Evolutionary conservation across 805 yeast species (phyloP), one percentile per base, ranked within the genome.

Genomic region (Clavispora fructus): DNA sequence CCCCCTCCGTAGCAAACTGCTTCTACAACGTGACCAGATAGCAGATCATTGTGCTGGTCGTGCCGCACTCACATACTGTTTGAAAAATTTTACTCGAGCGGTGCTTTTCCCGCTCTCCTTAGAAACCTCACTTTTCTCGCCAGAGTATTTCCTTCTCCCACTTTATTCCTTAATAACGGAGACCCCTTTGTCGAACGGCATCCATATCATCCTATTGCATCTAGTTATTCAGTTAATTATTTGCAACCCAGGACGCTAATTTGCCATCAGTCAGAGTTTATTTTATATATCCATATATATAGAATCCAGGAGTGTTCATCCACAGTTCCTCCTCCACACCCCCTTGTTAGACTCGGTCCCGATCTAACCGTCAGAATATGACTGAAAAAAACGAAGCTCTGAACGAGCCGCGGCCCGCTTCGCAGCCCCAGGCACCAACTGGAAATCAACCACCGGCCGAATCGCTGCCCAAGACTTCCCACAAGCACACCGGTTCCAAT

Each of bases 141-240:
- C 25, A 33, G 25, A 33, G 37, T 33, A 33, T 33, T 33, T 17
- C 35, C 14, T 14, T 33, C 33, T 26, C 32, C 42, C 35, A 26
- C 35, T 23, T 16, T 41, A 30, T 35, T 30, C 39, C 29, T 25
- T 4, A 41, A 10, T 32, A 41, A 17, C 33, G 37, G 29, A 40
- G 35, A 41, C 32, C 38, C 25, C 37, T 30, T 41, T 41, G 43
- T 41, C 26, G 35, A 23, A 17, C 43, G 38, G 38, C 27, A 16
- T 10, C 13, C 25, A 33, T 33, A 16, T 16, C 25, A 33, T 33
- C 35, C 23, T 16, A 16, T 43, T 49, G 51, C 47, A 44, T 45
- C 50, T 42, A 51, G 40, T 49, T 51, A 51, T 51, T 49, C 39
- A 33, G 33, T 51, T 47, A 49, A 47, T 51, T 51, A 44, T 44